Base-by-base conservation (phyloP, 352 stramenopile species). In the Globisporangium okanoganense region DNA sequence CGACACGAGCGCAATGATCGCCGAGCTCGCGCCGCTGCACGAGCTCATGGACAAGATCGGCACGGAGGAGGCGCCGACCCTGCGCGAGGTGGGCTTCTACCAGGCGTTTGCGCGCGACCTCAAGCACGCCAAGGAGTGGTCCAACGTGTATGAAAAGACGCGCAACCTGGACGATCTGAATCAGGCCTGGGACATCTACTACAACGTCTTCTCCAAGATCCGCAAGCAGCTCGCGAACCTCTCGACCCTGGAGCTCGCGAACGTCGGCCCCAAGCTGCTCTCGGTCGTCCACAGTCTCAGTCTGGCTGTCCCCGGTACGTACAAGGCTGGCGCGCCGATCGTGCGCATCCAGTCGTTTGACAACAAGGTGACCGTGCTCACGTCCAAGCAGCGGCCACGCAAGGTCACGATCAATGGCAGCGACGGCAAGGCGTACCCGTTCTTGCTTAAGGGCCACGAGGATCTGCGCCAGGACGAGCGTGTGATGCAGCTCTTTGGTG, bases 401-500 rank as follows among this genome's bases (percentile, higher is more conserved):
- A 99, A 98, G 73, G 98, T 99, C 16, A 96, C 88, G n/a, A 97
- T 99, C 58, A 78, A 96, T 43, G 98, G 98, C 35, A 98, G 93
- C 69, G 96, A 99, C 71, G 98, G 97, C 18, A 96, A 98, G 60
- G 84, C 98, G 56, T 99, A 99, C 76, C 86, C 98, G 29, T 99
- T 99, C 76, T 69, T 99, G 52, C 88, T 99, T 13, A 99, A 99
- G 81, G 98, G 98, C 5, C 97, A 99, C 72, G 98, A 99, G 76
- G 98, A 99, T 87, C 77, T 99, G 50, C 79, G 98, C 16, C 98
- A 99, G 79, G 98, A 99, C 72, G 98, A 99, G 78, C 88, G 98
- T 59, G 98, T 99, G 14, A 99, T 99, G 98, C 98, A 99, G 79
- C 82, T 99, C 14, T 99, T 99, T 71, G 98, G 97, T 13, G 87